Evolutionary conservation across 2,329 filamentous ascomycete genomes (phyloP).

Genomic region (Microcyclosporella mali): DNA sequence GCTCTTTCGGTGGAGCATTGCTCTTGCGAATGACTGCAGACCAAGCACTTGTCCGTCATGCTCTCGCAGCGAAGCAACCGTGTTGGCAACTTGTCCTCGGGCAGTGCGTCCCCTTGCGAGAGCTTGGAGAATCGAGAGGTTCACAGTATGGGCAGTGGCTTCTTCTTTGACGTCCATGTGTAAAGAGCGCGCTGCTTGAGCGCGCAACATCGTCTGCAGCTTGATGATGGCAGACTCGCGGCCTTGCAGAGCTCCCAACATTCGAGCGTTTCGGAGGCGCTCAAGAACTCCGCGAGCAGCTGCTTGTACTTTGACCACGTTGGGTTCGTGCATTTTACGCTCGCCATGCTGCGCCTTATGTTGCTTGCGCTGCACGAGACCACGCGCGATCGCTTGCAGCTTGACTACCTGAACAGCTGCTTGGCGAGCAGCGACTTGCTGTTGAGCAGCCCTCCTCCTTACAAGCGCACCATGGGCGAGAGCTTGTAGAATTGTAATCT

Average conservation of each 20-base stretch:
- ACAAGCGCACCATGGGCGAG: conserved; percentile 49
- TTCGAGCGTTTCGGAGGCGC: conserved; percentile 30
- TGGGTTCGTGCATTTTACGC: conserved; percentile 22
- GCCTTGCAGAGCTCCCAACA: conserved; percentile 26
- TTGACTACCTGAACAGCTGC: conserved; percentile 54
- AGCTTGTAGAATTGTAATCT: conserved; percentile 73
- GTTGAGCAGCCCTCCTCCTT: conserved; percentile 54
- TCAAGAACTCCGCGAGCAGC: conserved; percentile 37
- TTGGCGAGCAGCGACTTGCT: conserved; percentile 46
- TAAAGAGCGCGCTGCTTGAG: conserved; percentile 48
- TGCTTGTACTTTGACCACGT: conserved; percentile 35
- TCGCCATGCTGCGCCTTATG: conserved; percentile 25
- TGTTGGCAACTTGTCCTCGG: conserved; percentile 16
- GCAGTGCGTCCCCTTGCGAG: conserved; percentile 30
- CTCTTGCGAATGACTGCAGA: conserved; percentile 50
- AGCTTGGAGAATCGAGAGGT: conserved; percentile 35
- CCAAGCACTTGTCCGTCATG: conserved; percentile 41
- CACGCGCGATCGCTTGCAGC: conserved; percentile 54
- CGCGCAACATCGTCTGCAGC: conserved; percentile 63
- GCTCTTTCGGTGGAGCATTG: conserved; percentile 40
- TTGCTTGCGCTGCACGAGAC: conserved; percentile 54
- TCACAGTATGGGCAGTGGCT: conserved; percentile 17
- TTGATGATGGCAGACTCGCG: conserved; percentile 39
- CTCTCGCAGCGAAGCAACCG: conserved; percentile 37
- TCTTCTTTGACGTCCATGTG: conserved; percentile 21